Evolutionary conservation across 2,329 filamentous ascomycete genomes (phyloP).

Genomic region (Neonectria ditissima): DNA sequence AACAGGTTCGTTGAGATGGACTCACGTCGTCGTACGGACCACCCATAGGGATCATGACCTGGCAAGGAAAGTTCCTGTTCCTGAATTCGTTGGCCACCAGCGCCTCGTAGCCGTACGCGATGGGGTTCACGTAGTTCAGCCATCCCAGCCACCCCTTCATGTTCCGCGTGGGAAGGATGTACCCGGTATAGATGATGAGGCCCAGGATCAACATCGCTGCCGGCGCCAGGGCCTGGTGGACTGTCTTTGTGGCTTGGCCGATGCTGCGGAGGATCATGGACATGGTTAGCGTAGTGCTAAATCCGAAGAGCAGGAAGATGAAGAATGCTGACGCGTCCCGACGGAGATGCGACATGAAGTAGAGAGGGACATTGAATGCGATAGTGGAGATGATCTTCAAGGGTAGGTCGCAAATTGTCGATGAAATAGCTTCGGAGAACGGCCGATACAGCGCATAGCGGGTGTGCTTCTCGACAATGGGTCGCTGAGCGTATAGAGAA

Average conservation of each 20-base stretch:
- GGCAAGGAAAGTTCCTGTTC: slow-evolving; percentile 21
- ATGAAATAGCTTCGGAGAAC: slow-evolving; percentile 45
- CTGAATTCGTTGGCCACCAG: slow-evolving; percentile 35
- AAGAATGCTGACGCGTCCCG: slow-evolving; percentile 60
- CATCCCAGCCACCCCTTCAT: slow-evolving; percentile 55
- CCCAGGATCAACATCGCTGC: slow-evolving; percentile 51
- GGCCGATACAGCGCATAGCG: slow-evolving; percentile 52
- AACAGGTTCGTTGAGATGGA: slow-evolving; percentile 13
- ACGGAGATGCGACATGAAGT: slow-evolving; percentile 61
- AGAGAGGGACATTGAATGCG: slow-evolving; percentile 58
- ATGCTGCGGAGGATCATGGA: slow-evolving; percentile 58
- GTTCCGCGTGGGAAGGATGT: slow-evolving; percentile 53
- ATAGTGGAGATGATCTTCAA: slow-evolving; percentile 54
- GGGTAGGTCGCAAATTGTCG: slow-evolving; percentile 54
- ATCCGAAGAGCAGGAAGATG: slow-evolving; percentile 57
- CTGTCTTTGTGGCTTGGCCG: slow-evolving; percentile 61
- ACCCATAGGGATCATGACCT: slow-evolving; percentile 21
- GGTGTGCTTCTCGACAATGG: slow-evolving; percentile 51
- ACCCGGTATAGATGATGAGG: slow-evolving; percentile 57
- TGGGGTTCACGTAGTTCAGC: slow-evolving; percentile 73
- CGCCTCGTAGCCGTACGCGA: slow-evolving; percentile 61
- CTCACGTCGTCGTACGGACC: slow-evolving; percentile 7
- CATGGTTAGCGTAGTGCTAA: slow-evolving; percentile 49
- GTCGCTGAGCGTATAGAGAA: slow-evolving; percentile 46
- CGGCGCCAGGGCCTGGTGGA: slow-evolving; percentile 56